Conservation (phyloP, 208 protist genomes). For the Herpetomonas samuelpessoai region DNA sequence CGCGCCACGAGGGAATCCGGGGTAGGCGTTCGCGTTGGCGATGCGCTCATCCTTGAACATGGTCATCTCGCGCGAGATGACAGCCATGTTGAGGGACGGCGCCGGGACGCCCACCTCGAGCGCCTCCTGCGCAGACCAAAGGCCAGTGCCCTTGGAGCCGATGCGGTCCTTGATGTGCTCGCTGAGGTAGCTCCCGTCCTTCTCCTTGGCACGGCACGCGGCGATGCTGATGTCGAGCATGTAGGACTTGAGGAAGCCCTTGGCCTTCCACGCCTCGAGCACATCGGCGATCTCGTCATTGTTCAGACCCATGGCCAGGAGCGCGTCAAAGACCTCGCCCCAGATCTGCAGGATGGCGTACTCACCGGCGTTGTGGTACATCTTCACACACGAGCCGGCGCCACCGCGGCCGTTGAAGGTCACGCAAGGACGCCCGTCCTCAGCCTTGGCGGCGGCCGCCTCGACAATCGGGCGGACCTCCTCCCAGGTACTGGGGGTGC, state of each 20-base stretch:
- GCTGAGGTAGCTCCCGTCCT: conserved; percentile 82
- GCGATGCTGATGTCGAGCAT: conserved; percentile 98
- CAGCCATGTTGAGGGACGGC: conserved; percentile 91
- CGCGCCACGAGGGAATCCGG: conserved; percentile 21
- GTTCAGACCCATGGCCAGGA: conserved; percentile 86
- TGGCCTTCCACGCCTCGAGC: conserved; percentile 95
- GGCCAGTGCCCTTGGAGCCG: conserved; percentile 97
- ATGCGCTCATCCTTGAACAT: conserved; percentile 92
- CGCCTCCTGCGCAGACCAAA: conserved; percentile 95
- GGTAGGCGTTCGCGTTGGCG: conserved; percentile 51
- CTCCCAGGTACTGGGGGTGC: conserved; percentile 90
- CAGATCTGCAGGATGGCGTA: conserved; percentile 99
- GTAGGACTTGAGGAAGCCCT: conserved; percentile 94
- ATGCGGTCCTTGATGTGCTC: conserved; percentile 96
- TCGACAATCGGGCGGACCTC: conserved; percentile 95
- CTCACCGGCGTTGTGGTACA: conserved; percentile 99
- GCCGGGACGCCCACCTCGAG: conserved; percentile 90
- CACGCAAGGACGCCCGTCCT: conserved; percentile 91
- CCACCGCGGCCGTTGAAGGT: conserved; percentile 96
- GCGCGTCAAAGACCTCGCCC: conserved; percentile 95
- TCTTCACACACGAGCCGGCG: conserved; percentile 99
- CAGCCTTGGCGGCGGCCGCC: conserved; percentile 94
- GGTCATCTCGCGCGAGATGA: conserved; percentile 93
- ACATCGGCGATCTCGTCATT: conserved; percentile 92
- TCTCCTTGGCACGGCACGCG: conserved; percentile 93